A percentile compares a stretch with the other conserved stretches of the same genome.
Conservation (phyloP, 1,284 basidiomycete genomes). For the Moniliella sp. region DNA sequence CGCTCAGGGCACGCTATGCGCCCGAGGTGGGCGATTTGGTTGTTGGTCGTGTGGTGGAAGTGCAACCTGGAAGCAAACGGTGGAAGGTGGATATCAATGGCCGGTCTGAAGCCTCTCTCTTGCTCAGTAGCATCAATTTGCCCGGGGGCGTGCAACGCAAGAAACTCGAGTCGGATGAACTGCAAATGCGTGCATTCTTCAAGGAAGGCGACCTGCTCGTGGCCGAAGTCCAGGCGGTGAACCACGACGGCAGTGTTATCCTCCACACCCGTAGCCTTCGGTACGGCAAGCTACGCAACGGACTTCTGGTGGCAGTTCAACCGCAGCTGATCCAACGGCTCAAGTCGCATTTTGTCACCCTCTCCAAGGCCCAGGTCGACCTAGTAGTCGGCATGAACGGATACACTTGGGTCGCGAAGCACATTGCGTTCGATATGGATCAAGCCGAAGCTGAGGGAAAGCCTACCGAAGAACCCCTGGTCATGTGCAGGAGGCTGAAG, state of each 20-base stretch:
- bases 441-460: slow-evolving; percentile 44
- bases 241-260: slow-evolving; percentile 78
- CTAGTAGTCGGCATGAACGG: slow-evolving; percentile 87
- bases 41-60: slow-evolving; percentile 83
- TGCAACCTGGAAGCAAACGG: slow-evolving; percentile 66
- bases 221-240: slow-evolving; percentile 88
- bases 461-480: slow-evolving; percentile 38
- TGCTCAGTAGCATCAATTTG: slow-evolving; percentile 90
- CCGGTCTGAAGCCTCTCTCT: slow-evolving; percentile 74
- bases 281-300: slow-evolving; percentile 95
- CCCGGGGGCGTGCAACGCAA: slow-evolving; percentile 86
- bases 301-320: slow-evolving; percentile 60
- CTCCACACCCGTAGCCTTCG: slow-evolving; percentile 83
- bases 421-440: slow-evolving; percentile 41
- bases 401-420: slow-evolving; percentile 61
- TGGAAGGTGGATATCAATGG: slow-evolving; percentile 97
- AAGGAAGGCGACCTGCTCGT: slow-evolving; percentile 91
- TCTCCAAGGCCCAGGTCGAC: slow-evolving; percentile 49
- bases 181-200: slow-evolving; percentile 97
- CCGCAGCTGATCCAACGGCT: slow-evolving; percentile 68
- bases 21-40: slow-evolving; percentile 96
- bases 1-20: slow-evolving; percentile 72
- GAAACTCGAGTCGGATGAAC: slow-evolving; percentile 88
- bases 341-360: slow-evolving; percentile 76
- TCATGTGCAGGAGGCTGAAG: slow-evolving; percentile 3